Base-by-base conservation (phyloP, 2,329 filamentous ascomycete species). In the Colletotrichum sp. region DNA sequence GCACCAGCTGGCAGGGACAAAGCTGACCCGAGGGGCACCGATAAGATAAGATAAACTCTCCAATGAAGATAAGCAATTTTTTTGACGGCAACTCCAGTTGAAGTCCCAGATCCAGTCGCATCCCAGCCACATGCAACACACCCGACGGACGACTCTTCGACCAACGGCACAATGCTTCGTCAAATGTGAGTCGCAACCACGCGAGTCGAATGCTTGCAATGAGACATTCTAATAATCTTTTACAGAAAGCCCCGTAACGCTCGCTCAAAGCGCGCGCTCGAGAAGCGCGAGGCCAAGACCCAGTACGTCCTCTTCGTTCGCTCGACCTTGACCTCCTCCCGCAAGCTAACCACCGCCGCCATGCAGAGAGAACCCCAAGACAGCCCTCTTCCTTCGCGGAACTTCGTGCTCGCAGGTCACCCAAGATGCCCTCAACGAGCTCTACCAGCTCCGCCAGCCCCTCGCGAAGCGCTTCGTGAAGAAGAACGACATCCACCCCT, bases 401-500 rank as follows among this genome's bases (percentile, higher is more conserved):
- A 95, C 95, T 68, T 94, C 92, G 84, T 96, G 95, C 84, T 96
- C 95, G 62, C 93, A 96, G 81, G 88, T 97, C 65, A 89, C 96
- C 73, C 93, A 98, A 86, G 93, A 96, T 80, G 95, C 95, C 74
- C 89, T 98, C 77, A 94, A 92, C 79, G 97, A 98, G 81, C 91
- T 99, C 72, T 92, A 95, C 86, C 91, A 95, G 65, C 89, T 99
- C 82, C 96, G 96, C 81, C 93, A 94, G 82, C 96, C 96, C 4
- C 90, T 96, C 77, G 93, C 93, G 78, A 94, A 98, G 85, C 96
- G 96, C 80, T 98, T 99, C 88, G 95, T 93, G 86, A 99, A 99
- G 91, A 99, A 99, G 89, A 99, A 99, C 86, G 90, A 93, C 80
- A 94, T 98, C 81, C 96, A 97, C 85, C 97, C 97, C 3, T 99